Conservation (phyloP, 108 stramenopile species). For the Cyclostephanos tholiformis region DNA sequence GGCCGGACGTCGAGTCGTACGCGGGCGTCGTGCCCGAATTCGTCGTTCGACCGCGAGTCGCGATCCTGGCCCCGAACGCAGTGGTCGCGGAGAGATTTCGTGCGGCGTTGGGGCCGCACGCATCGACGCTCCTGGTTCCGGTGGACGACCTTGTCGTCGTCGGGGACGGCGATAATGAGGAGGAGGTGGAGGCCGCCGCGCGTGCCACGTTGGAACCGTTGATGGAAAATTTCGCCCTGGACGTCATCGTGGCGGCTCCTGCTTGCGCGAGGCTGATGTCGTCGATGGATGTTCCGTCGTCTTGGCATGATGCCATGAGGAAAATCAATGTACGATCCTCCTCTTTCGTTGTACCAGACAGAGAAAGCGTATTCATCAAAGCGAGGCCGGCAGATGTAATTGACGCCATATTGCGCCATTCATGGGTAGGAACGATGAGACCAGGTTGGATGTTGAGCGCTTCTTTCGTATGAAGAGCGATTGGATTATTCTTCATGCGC, state of each 20-base stretch:
- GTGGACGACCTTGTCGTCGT: slow-evolving; percentile 27
- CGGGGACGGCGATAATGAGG: slow-evolving; percentile 30
- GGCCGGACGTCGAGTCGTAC: slow-evolving; percentile 75
- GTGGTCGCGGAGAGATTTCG: slow-evolving; percentile 57
- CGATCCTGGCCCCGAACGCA: slow-evolving; percentile 61
- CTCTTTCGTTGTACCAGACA: slow-evolving; percentile 18
- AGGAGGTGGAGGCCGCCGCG: slow-evolving; percentile 8
- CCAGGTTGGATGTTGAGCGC: slow-evolving; percentile 40
- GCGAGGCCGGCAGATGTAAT: slow-evolving; percentile 38
- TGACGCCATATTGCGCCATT: slow-evolving; percentile 38
- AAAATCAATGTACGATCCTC: neutral
- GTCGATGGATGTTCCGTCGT: slow-evolving; percentile 43
- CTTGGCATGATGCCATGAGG: slow-evolving; percentile 47
- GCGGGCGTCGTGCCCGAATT: slow-evolving; percentile 74
- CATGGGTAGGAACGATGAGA: slow-evolving; percentile 59
- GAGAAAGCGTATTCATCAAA: slow-evolving; percentile 35
- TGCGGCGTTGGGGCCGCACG: slow-evolving; percentile 47
- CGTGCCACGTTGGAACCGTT: slow-evolving; percentile 39
- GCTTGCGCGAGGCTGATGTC: slow-evolving; percentile 49
- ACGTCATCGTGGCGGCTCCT: slow-evolving; percentile 76
- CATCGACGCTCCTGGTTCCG: slow-evolving; percentile 31
- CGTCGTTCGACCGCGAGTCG: slow-evolving; percentile 70
- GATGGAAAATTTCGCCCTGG: slow-evolving; percentile 57
- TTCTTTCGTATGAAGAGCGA: slow-evolving; percentile 17
- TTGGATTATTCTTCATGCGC: too few relatives aligned